Evolutionary conservation across 1,284 basidiomycete species (phyloP).

Genomic region (Ustilago sp.): DNA sequence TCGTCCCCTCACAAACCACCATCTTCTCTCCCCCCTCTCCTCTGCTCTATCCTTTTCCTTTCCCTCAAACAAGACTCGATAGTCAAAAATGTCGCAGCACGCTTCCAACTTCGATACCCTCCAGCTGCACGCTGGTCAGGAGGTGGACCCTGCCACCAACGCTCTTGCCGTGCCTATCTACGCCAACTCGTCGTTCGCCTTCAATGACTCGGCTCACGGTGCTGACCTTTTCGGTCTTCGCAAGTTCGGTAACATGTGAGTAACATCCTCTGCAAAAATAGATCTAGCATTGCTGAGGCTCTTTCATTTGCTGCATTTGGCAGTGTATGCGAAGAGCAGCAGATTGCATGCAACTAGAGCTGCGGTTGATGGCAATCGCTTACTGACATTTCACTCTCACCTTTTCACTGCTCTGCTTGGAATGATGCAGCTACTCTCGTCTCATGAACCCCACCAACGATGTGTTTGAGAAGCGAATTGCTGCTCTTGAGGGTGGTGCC

Average conservation of each 20-base stretch:
- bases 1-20: background rate
- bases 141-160: constrained; percentile 78
- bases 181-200: constrained; percentile 67
- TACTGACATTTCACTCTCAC: too few relatives aligned
- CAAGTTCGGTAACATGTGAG: constrained; percentile 75
- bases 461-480: constrained; percentile 86
- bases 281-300: background rate
- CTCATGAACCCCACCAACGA: constrained; percentile 87
- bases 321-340: background rate
- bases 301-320: background rate
- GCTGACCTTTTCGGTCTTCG: constrained; percentile 82
- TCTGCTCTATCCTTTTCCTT: constrained; percentile 3
- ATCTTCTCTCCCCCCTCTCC: background rate
- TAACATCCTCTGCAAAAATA: constrained; percentile 5
- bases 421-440: constrained; percentile 68
- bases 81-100: constrained; percentile 31
- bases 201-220: constrained; percentile 74
- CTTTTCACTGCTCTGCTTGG: too few relatives aligned
- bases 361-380: background rate
- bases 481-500: constrained; percentile 83
- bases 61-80: constrained; percentile 6
- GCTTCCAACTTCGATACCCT: constrained; percentile 68
- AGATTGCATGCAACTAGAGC: background rate
- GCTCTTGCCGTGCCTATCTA: constrained; percentile 86
- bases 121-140: constrained; percentile 81